phyloP scores from a whole-genome alignment of 2,329 filamentous ascomycete species.

The Daldinia eschscholtzii region DNA sequence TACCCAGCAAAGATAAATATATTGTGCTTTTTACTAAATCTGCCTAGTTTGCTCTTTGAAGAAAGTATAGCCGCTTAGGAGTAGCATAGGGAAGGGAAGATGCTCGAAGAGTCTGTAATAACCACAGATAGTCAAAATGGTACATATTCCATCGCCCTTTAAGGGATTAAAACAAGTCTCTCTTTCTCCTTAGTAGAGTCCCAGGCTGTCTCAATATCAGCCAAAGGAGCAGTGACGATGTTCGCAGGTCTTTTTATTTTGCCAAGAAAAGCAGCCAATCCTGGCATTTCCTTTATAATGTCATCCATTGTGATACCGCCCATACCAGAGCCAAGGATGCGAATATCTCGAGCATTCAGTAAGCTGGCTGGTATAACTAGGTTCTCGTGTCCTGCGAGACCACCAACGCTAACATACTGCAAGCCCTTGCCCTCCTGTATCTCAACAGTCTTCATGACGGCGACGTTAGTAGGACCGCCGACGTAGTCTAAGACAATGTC shows the following conservation, averaged over 20 bases:
- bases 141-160: constrained; percentile 1
- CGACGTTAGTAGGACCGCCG: constrained; percentile 15
- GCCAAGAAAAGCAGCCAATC: constrained; percentile 13
- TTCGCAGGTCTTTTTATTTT: constrained; percentile 28
- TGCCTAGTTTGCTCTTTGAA: not conserved
- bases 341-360: constrained; percentile 19
- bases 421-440: constrained; percentile 12
- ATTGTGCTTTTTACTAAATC: not conserved
- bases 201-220: constrained; percentile 28
- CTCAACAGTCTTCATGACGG: constrained; percentile 27
- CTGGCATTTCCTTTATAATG: constrained; percentile 22
- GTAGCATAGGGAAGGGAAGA: not conserved
- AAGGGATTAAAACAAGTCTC: constrained; percentile 32
- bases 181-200: constrained; percentile 26
- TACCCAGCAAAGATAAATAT: not conserved
- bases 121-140: not conserved
- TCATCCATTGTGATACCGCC: constrained; percentile 22
- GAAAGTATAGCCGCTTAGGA: not conserved
- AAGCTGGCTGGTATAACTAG: constrained; percentile 20
- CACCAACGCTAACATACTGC: constrained; percentile 25
- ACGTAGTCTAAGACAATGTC: constrained; percentile 33
- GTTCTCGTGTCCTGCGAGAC: constrained; percentile 18
- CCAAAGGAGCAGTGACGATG: constrained; percentile 24
- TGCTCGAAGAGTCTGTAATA: not conserved
- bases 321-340: constrained; percentile 31